Percentiles rank a stretch among this genome's conserved stretches.
These are phyloP conservation scores for Trifolium dubium DNA, from an alignment of 306 rosid species.

Conservation along the genomic window DNA sequence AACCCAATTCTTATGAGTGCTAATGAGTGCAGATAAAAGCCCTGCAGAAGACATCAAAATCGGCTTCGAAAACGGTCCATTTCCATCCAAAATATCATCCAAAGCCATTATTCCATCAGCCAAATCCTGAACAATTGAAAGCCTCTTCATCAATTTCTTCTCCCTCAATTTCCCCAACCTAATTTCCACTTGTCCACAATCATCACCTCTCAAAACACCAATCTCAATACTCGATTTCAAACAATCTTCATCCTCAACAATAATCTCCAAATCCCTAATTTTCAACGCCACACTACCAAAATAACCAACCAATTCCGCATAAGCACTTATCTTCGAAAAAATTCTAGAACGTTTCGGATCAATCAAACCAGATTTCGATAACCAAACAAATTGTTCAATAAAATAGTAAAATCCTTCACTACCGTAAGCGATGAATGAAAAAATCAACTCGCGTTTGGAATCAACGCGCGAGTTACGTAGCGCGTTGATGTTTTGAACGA, in stretches of 20 bases:
- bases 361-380: conserved; percentile 69
- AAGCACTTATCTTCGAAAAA: conserved; percentile 35
- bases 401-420: conserved; percentile 84
- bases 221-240: conserved; percentile 56
- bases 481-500: conserved; percentile 85
- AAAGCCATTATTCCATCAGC: conserved; percentile 83
- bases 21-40: conserved; percentile 74
- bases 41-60: conserved; percentile 68
- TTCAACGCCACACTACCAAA: conserved; percentile 55
- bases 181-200: conserved; percentile 47
- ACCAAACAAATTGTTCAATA: conserved; percentile 84
- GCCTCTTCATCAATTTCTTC: conserved; percentile 69
- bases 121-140: conserved; percentile 84
- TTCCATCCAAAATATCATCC: conserved; percentile 77
- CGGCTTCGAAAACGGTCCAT: conserved; percentile 61
- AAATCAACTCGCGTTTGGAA: conserved; percentile 41
- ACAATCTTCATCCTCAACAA: conserved; percentile 61
- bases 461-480: conserved; percentile 51
- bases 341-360: conserved; percentile 25
- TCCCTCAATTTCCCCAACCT: conserved; percentile 57
- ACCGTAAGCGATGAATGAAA: conserved; percentile 65
- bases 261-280: conserved; percentile 55
- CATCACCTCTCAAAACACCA: conserved; percentile 32
- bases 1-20: conserved; percentile 90
- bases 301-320: conserved; percentile 43